A percentile compares a stretch with the other conserved stretches of the same genome.
Conservation (phyloP, 2,329 filamentous ascomycete species). For the Didymella pomorum region DNA sequence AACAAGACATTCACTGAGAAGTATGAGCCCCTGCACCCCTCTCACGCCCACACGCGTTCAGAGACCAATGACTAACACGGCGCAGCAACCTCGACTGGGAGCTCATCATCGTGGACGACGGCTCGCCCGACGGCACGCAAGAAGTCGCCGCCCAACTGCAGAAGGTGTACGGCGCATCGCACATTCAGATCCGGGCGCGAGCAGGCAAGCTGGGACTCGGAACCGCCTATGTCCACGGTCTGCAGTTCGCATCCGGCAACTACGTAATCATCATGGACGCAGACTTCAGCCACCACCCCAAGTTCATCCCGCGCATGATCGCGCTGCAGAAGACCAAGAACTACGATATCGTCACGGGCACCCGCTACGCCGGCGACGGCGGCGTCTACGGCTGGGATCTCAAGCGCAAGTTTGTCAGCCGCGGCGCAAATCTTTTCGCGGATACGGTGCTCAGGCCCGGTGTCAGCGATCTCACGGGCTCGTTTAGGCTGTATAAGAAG, state of each 20-base stretch:
- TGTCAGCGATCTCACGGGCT: constrained; percentile 94
- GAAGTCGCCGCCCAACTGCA: constrained; percentile 89
- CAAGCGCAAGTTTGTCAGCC: constrained; percentile 76
- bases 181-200: constrained; percentile 85
- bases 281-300: constrained; percentile 98
- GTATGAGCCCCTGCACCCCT: constrained; percentile 60
- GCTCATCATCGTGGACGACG: constrained; percentile 97
- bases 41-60: neutral
- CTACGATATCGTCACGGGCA: constrained; percentile 97
- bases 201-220: constrained; percentile 96
- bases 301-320: constrained; percentile 97
- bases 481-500: constrained; percentile 94
- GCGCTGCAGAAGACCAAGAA: constrained; percentile 76
- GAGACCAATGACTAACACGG: constrained; percentile 18
- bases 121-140: constrained; percentile 94
- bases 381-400: constrained; percentile 98
- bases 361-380: constrained; percentile 83
- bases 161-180: constrained; percentile 77
- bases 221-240: constrained; percentile 93
- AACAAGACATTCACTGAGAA: constrained; percentile 89
- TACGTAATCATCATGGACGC: constrained; percentile 99
- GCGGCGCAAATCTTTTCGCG: constrained; percentile 93
- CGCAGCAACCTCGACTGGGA: constrained; percentile 91
- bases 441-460: constrained; percentile 93
- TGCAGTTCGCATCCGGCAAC: constrained; percentile 90